phyloP scores from a whole-genome alignment of 2,329 filamentous ascomycete genomes.

The Monosporascus ibericus region DNA sequence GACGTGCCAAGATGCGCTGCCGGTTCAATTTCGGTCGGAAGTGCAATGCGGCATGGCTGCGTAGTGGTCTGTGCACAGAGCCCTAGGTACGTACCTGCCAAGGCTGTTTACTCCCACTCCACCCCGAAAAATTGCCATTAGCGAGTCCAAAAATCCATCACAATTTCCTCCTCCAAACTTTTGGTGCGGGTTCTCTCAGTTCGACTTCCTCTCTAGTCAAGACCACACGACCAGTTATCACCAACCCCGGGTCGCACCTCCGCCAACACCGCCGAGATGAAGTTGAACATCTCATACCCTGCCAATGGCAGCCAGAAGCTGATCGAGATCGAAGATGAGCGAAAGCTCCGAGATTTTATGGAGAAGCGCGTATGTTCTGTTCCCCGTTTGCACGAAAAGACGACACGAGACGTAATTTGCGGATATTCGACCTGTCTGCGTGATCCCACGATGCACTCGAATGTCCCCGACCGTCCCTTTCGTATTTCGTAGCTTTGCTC shows the following conservation, averaged over 20 bases:
- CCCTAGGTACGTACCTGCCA: constrained; percentile 16
- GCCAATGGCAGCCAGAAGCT: constrained; percentile 99
- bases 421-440: no score
- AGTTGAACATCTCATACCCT: constrained; percentile 77
- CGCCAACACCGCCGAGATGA: constrained; percentile 55
- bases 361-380: constrained; percentile 75
- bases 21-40: no score
- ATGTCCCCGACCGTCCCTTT: not conserved
- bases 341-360: constrained; percentile 98
- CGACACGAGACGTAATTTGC: no score
- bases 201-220: constrained; percentile 24
- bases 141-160: constrained; percentile 24
- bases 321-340: constrained; percentile 98
- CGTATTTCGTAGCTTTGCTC: not conserved
- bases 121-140: constrained; percentile 23
- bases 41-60: not conserved
- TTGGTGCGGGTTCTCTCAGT: constrained; percentile 13
- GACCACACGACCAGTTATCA: constrained; percentile 16
- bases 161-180: constrained; percentile 14
- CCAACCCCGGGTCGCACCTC: constrained; percentile 19
- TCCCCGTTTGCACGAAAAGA: no score
- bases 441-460: not conserved
- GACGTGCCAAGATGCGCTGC: no score
- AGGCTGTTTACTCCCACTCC: constrained; percentile 17
- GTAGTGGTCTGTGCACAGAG: constrained; percentile 18